These are phyloP conservation scores for Cladophialophora exuberans DNA, from an alignment of 2,329 filamentous ascomycete species.

Conservation along the genomic window DNA sequence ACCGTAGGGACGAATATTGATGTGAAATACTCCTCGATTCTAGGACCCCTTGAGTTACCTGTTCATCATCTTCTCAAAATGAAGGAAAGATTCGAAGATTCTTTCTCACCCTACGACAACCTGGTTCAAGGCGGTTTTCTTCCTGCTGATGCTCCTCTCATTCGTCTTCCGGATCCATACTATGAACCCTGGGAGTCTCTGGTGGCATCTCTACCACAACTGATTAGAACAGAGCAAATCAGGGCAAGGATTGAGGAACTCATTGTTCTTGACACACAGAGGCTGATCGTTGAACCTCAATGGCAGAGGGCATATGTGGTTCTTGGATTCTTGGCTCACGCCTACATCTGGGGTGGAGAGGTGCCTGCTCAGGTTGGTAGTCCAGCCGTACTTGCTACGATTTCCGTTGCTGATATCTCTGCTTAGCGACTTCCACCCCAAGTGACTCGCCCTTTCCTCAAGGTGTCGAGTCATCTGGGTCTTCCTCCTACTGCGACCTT, in stretches of 20 bases:
- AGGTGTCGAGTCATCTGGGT: constrained; percentile 42
- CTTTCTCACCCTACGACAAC: constrained; percentile 8
- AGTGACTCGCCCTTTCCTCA: constrained; percentile 42
- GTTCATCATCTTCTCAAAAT: constrained; percentile 3
- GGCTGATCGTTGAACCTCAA: constrained; percentile 77
- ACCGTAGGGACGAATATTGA: too few relatives aligned
- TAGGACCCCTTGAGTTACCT: too few relatives aligned
- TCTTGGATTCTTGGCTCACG: constrained; percentile 75
- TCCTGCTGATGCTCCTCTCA: constrained; percentile 73
- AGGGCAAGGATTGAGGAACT: constrained; percentile 74
- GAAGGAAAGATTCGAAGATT: constrained; percentile 12
- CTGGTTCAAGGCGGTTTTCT: constrained; percentile 72
- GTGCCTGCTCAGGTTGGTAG: constrained; percentile 65
- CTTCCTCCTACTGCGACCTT: constrained; percentile 49
- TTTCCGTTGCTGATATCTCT: not conserved
- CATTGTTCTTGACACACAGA: constrained; percentile 75
- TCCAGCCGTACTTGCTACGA: too few relatives aligned
- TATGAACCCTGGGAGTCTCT: constrained; percentile 90
- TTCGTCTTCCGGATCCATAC: constrained; percentile 76
- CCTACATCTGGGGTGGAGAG: constrained; percentile 82
- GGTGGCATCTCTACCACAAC: constrained; percentile 73
- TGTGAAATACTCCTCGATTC: too few relatives aligned
- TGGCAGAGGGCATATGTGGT: constrained; percentile 83
- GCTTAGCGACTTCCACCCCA: constrained; percentile 42
- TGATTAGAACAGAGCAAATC: constrained; percentile 76